These are phyloP conservation scores for Apiospora pterosperma DNA, from an alignment of 2,329 filamentous ascomycete species.

Conservation along the genomic window DNA sequence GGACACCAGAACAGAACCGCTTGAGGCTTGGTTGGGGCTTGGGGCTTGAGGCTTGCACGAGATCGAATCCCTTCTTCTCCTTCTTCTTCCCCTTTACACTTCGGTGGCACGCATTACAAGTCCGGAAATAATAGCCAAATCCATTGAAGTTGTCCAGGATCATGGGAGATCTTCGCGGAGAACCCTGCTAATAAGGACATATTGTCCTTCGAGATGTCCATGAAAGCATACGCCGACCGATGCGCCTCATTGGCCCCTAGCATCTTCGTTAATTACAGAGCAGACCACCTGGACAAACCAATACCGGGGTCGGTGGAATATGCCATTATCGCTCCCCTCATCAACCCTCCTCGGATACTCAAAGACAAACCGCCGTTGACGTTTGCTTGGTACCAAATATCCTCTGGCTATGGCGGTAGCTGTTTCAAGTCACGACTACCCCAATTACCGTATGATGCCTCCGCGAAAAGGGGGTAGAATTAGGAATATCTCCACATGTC, in stretches of 20 bases:
- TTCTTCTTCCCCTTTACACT: neutral
- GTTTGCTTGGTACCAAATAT: too few relatives aligned
- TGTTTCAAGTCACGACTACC: too few relatives aligned
- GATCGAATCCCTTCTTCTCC: too few relatives aligned
- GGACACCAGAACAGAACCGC: too few relatives aligned
- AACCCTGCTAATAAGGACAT: neutral
- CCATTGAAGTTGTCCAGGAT: neutral
- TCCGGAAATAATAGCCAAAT: neutral
- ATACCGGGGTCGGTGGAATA: neutral
- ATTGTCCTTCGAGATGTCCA: neutral
- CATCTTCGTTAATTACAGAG: neutral
- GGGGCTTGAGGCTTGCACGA: too few relatives aligned
- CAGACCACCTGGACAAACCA: neutral
- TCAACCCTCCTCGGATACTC: too few relatives aligned
- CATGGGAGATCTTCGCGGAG: neutral
- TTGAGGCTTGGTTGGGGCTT: too few relatives aligned
- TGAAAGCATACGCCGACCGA: neutral
- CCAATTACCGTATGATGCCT: too few relatives aligned
- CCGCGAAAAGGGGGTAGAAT: too few relatives aligned
- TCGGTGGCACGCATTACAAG: neutral
- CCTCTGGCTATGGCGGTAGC: too few relatives aligned
- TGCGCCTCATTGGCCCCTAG: neutral
- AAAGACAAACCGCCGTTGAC: too few relatives aligned
- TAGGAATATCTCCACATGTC: too few relatives aligned
- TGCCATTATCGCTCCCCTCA: neutral